Base-by-base conservation (phyloP, 495 filamentous ascomycete species). In the Hypoxylon fuscum region DNA sequence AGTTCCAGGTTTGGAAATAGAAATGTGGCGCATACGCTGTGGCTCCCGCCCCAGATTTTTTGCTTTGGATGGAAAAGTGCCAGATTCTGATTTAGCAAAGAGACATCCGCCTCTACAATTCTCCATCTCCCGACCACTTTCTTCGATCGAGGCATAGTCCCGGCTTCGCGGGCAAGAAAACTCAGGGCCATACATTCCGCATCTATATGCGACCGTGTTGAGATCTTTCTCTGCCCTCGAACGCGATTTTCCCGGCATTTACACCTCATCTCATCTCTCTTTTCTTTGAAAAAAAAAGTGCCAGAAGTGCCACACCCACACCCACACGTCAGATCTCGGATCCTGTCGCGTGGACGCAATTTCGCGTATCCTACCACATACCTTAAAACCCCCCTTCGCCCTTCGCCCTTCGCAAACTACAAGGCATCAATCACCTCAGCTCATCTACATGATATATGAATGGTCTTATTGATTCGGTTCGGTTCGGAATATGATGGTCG, bases 401-500 rank as follows among this genome's bases (percentile, higher is more conserved):
- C n/a, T n/a, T n/a, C n/a, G n/a, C n/a, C n/a, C n/a, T n/a, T n/a
- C n/a, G n/a, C n/a, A n/a, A 32, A 61, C 47, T 35, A 31, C 61
- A 37, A 43, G 31, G 45, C 53, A 57, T 61, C 62, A 46, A 55
- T 57, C 45, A 45, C 42, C 14, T n/a, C 49, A 38, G 59, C 40
- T 53, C 29, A 21, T 38, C 18, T 52, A 37, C 15, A 17, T 37
- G 17, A 54, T 65, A 48, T 58, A 78, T 80, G 77, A 75, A 81
- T 79, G 77, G 72, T 79, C 55, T 69, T 59, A 37, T 59, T 43
- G 64, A 69, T 56, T 66, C 67, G 73, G 66, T 44, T 59, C 72
- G 52, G 61, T 72, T 70, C 69, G 71, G 78, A 79, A 79, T 76
- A 85, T 80, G 81, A 81, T 80, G 81, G 78, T 79, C 71, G 79